Percentiles rank a stretch among this genome's conserved stretches.
Conservation (phyloP, 164 flowering plant genomes). For the Platanus orientalis region DNA sequence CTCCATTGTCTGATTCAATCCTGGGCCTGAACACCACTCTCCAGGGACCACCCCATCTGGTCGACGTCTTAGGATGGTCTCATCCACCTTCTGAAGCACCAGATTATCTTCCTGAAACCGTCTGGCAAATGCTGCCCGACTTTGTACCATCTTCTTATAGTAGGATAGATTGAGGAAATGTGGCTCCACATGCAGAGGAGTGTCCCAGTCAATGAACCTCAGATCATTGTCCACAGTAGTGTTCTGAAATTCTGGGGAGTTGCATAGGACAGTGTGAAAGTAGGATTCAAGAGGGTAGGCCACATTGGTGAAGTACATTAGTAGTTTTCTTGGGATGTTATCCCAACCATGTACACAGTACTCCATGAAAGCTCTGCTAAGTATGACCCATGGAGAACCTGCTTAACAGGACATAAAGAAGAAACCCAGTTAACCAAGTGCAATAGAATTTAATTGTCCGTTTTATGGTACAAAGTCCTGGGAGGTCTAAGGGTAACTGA, state of each 20-base stretch:
- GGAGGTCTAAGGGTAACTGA: slow-evolving; percentile 11
- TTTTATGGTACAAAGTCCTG: neutral
- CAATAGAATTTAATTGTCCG: neutral
- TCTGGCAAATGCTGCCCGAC: slow-evolving; percentile 38
- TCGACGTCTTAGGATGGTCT: slow-evolving; percentile 21
- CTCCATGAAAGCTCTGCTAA: slow-evolving; percentile 41
- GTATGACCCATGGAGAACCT: slow-evolving; percentile 47
- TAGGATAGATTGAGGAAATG: slow-evolving; percentile 12
- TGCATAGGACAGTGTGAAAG: slow-evolving; percentile 56
- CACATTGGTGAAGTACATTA: slow-evolving; percentile 45
- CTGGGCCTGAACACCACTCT: slow-evolving; percentile 31
- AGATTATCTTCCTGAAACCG: slow-evolving; percentile 23
- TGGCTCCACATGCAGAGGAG: slow-evolving; percentile 12
- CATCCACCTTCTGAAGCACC: slow-evolving; percentile 30
- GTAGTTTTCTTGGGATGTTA: slow-evolving; percentile 47
- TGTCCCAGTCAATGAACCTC: slow-evolving; percentile 21
- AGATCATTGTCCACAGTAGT: slow-evolving; percentile 31
- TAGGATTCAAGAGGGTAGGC: slow-evolving; percentile 35
- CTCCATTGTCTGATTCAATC: slow-evolving; percentile 9
- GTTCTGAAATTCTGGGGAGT: slow-evolving; percentile 42
- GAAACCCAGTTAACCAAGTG: neutral
- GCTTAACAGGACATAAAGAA: slow-evolving; percentile 4
- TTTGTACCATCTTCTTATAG: slow-evolving; percentile 13
- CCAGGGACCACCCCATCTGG: slow-evolving; percentile 30
- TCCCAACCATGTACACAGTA: slow-evolving; percentile 49